These are phyloP conservation scores for Colletotrichum sp. DNA, from an alignment of 2,329 filamentous ascomycete genomes.

Conservation along the genomic window DNA sequence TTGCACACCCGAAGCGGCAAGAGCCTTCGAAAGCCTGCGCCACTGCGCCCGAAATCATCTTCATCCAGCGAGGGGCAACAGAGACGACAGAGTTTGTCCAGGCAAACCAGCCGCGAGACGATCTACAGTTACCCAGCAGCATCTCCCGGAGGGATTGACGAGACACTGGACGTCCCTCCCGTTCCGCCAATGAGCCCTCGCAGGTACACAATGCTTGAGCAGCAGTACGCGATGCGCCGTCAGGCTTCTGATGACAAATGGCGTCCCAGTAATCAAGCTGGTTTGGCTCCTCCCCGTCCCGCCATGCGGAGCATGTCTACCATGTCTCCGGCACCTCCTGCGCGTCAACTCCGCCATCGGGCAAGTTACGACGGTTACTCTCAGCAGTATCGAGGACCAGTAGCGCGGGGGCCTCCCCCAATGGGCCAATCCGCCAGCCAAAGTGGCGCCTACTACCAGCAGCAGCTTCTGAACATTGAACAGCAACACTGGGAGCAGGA, in stretches of 20 bases:
- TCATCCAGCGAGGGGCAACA: constrained; percentile 26
- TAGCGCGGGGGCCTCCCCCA: constrained; percentile 6
- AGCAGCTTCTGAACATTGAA: constrained; percentile 13
- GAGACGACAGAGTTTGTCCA: constrained; percentile 19
- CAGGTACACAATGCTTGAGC: background rate
- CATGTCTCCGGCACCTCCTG: background rate
- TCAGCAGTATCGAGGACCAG: constrained; percentile 22
- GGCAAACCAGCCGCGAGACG: constrained; percentile 24
- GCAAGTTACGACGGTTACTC: constrained; percentile 34
- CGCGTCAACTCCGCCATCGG: constrained; percentile 32
- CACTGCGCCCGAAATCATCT: constrained; percentile 40
- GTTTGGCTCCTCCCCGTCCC: background rate
- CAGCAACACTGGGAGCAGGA: constrained; percentile 30
- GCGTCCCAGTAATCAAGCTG: background rate
- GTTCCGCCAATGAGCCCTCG: constrained; percentile 29
- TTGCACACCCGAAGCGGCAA: constrained; percentile 43
- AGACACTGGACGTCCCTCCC: constrained; percentile 21
- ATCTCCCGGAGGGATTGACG: constrained; percentile 15
- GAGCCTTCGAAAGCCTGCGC: constrained; percentile 34
- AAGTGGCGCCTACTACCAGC: constrained; percentile 16
- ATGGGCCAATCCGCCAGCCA: constrained; percentile 6
- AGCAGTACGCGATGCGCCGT: constrained; percentile 14
- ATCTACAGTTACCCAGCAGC: constrained; percentile 24
- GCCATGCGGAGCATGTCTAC: background rate
- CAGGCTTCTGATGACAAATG: background rate